Percentiles rank a stretch among this genome's conserved stretches.
These are phyloP conservation scores for Penicillium expansum DNA, from an alignment of 2,329 filamentous ascomycete genomes.

Conservation along the genomic window DNA sequence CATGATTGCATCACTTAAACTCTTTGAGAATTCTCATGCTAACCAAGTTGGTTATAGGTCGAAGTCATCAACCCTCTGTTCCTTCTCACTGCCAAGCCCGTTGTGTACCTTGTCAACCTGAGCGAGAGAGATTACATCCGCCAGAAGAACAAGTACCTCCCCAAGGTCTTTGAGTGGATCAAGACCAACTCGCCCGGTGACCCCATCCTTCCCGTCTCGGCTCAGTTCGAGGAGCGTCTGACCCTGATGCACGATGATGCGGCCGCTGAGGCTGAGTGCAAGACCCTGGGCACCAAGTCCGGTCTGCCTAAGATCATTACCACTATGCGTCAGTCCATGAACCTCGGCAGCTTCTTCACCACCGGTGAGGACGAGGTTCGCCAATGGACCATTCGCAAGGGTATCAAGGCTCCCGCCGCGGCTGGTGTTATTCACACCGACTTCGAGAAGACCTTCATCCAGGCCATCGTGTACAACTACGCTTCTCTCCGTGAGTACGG, in stretches of 20 bases:
- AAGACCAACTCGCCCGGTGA: constrained; percentile 85
- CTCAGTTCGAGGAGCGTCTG: constrained; percentile 88
- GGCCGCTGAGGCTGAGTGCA: constrained; percentile 79
- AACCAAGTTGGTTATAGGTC: constrained; percentile 58
- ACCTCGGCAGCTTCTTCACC: constrained; percentile 95
- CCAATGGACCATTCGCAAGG: constrained; percentile 96
- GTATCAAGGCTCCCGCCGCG: constrained; percentile 95
- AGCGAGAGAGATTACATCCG: constrained; percentile 96
- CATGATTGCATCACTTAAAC: constrained; percentile 16
- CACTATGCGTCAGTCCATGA: constrained; percentile 88
- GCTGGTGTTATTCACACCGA: constrained; percentile 98
- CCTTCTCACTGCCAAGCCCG: constrained; percentile 92
- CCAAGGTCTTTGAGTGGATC: constrained; percentile 92
- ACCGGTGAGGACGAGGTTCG: constrained; percentile 92
- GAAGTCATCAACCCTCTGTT: constrained; percentile 97
- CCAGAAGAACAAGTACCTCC: constrained; percentile 99
- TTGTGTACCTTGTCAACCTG: constrained; percentile 94
- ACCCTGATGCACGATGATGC: constrained; percentile 75
- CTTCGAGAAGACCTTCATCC: constrained; percentile 99
- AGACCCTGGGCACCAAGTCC: constrained; percentile 81
- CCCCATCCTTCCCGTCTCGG: constrained; percentile 88
- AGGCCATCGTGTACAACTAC: constrained; percentile 92
- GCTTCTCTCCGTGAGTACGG: constrained; percentile 75
- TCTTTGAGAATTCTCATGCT: constrained; percentile 20
- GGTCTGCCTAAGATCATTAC: constrained; percentile 86